Percentiles rank a stretch among this genome's conserved stretches.
Conservation (phyloP, 2,329 filamentous ascomycete species). For the Diaporthe vaccinii region DNA sequence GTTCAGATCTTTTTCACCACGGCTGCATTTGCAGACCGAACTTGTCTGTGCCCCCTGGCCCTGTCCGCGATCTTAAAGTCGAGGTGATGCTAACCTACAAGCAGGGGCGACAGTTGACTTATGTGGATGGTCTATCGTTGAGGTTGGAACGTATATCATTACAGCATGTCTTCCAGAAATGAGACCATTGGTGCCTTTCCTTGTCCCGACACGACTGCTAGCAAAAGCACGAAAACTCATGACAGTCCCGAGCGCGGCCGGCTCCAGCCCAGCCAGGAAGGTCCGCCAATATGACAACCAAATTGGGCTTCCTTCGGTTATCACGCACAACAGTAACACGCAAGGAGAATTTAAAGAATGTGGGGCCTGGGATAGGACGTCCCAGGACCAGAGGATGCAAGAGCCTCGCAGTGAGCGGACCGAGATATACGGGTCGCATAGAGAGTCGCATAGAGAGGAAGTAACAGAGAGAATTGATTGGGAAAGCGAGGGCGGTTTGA, state of each 20-base stretch:
- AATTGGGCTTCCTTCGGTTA: not conserved
- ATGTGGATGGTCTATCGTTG: constrained; percentile 6
- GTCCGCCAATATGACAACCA: not conserved
- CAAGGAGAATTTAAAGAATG: not conserved
- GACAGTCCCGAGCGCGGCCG: not conserved
- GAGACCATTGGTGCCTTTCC: not conserved
- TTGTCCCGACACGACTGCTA: not conserved
- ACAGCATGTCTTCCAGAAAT: constrained; percentile 25
- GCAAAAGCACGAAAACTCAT: not conserved
- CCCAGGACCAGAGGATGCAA: not conserved
- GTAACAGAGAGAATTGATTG: not conserved
- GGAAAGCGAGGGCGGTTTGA: not conserved
- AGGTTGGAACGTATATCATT: constrained; percentile 6
- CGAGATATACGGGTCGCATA: not conserved
- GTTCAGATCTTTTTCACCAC: constrained; percentile 8
- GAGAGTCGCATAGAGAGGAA: constrained; percentile 3
- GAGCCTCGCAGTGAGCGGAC: not conserved
- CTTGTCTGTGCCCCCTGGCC: constrained; percentile 1
- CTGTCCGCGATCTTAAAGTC: no score
- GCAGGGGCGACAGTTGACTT: constrained; percentile 11
- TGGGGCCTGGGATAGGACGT: not conserved
- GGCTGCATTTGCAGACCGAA: constrained; percentile 2
- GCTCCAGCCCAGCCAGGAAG: not conserved
- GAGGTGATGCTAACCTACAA: not conserved
- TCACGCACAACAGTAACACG: not conserved